Base-by-base conservation (phyloP, 305 asterid species). In the Euphrasia arctica region DNA sequence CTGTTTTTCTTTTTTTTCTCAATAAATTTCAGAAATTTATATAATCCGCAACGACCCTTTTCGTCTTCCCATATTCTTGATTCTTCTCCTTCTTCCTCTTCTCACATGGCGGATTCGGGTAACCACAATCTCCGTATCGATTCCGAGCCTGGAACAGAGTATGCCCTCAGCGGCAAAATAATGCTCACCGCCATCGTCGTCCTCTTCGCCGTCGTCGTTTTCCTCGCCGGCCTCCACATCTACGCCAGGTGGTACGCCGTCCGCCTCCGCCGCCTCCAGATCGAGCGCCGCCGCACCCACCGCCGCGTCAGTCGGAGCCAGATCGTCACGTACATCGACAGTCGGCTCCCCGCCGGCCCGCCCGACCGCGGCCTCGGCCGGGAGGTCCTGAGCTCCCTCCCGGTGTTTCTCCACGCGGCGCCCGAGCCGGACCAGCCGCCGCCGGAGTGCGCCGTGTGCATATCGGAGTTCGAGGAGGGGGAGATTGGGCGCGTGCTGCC, bases 361-460 rank as follows among this genome's bases (percentile, higher is more conserved):
- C 50, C 1, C 32, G 80, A 77, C 65, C 73, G 75, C n/a, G 96
- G 98, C 2, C 91, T 91, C 43, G 96, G 83, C 3, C 70, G 58
- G 47, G 75, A 72, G 13, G 88, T 91, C 5, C 75, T 88, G 4
- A 71, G 56, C 5, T 83, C 95, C 5, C 82, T 88, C 0, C 96
- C 97, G 49, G 76, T 68, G 9, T 80, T 80, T 25, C 76, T 68
- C 1, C 70, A 74, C 75, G 55, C 88, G n/a, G 9, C 96, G 97
- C 0, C 66, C 86, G 51, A 92, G 34, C 31, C 64, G 48, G 61
- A 56, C 83, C 2, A 90, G 63, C 62, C 74, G 29, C 62, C 59
- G 69, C 63, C 63, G 41, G 92, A 89, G 36, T 89, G 96, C 71
- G 90, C 95, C 45, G 96, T 89, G 11, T 89, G 96, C 34, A 58